Percentiles rank a stretch among this genome's conserved stretches.
These are phyloP conservation scores for Aspergillus bombycis DNA, from an alignment of 2,329 filamentous ascomycete species.

Conservation along the genomic window DNA sequence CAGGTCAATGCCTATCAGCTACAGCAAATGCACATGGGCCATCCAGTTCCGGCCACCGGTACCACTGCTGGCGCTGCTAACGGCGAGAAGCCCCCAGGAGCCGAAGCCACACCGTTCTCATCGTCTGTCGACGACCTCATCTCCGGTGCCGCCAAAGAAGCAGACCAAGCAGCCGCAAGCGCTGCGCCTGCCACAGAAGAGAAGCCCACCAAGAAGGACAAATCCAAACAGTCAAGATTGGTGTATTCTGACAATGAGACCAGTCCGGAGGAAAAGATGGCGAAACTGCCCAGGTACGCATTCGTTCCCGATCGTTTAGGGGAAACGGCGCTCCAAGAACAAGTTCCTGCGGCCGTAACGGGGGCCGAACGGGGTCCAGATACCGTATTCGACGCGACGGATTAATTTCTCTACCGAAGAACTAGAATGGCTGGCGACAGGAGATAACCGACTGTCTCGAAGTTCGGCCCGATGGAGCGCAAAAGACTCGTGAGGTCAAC, in stretches of 20 bases:
- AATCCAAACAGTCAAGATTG: conserved; percentile 68
- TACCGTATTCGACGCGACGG: conserved; percentile 37
- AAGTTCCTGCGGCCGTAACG: conserved; percentile 37
- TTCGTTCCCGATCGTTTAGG: conserved; percentile 56
- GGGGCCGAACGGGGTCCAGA: conserved; percentile 39
- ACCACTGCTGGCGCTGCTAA: conserved; percentile 29
- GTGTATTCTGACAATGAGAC: conserved; percentile 78
- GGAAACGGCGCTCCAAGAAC: conserved; percentile 40
- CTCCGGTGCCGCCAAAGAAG: conserved; percentile 50
- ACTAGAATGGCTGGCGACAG: conserved; percentile 8
- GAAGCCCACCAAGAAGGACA: conserved; percentile 70
- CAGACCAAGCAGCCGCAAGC: conserved; percentile 41
- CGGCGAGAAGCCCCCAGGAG: conserved; percentile 30
- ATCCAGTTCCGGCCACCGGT: conserved; percentile 38
- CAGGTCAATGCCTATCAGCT: conserved; percentile 57
- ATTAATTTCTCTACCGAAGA: conserved; percentile 23
- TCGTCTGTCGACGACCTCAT: conserved; percentile 57
- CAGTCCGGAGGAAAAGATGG: conserved; percentile 90
- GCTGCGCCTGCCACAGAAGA: conserved; percentile 50
- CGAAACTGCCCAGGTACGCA: conserved; percentile 74
- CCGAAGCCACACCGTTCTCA: conserved; percentile 32
- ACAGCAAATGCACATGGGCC: conserved; percentile 61
- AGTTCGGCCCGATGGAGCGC: neutral
- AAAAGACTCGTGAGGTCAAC: conserved; percentile 9
- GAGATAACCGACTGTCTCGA: neutral